A percentile compares a stretch with the other conserved stretches of the same genome.
phyloP scores from a whole-genome alignment of 306 rosid genomes.

The Corylus avellana region DNA sequence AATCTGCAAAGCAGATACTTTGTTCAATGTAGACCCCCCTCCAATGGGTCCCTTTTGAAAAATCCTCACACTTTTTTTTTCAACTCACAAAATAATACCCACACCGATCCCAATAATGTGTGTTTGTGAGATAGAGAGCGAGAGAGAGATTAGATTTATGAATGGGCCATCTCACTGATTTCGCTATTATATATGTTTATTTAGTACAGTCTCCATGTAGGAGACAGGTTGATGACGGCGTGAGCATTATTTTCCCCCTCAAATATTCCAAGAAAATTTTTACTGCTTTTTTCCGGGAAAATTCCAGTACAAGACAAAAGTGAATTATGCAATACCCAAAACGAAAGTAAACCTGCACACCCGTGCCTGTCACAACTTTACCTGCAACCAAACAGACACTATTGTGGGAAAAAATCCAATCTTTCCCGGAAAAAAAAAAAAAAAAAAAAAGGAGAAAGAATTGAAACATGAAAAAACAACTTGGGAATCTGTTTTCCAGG shows the following conservation, averaged over 20 bases:
- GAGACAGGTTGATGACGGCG: constrained; percentile 58
- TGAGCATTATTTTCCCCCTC: constrained; percentile 12
- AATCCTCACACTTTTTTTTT: not conserved
- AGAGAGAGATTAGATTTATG: constrained; percentile 2
- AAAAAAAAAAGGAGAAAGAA: not conserved
- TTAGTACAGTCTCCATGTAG: constrained; percentile 50
- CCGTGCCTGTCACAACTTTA: constrained; percentile 46
- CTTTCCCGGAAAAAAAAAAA: constrained; percentile 28
- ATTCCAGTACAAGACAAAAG: constrained; percentile 51
- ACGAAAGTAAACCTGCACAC: constrained; percentile 33
- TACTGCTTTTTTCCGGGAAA: constrained; percentile 36
- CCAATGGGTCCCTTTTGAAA: constrained; percentile 20
- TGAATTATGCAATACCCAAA: constrained; percentile 37
- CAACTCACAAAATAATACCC: constrained; percentile 7
- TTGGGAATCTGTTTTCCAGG: not conserved
- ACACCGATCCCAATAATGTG: constrained; percentile 19
- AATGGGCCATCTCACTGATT: constrained; percentile 33
- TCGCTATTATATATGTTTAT: constrained; percentile 25
- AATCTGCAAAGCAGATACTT: not conserved
- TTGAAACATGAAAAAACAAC: not conserved
- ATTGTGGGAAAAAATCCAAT: constrained; percentile 55
- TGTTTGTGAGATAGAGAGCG: not conserved
- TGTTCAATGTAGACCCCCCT: constrained; percentile 24
- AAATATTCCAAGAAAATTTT: not conserved
- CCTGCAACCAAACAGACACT: constrained; percentile 47